These are phyloP conservation scores for Aspergillus neotritici DNA, from an alignment of 2,329 filamentous ascomycete species.

Conservation along the genomic window DNA sequence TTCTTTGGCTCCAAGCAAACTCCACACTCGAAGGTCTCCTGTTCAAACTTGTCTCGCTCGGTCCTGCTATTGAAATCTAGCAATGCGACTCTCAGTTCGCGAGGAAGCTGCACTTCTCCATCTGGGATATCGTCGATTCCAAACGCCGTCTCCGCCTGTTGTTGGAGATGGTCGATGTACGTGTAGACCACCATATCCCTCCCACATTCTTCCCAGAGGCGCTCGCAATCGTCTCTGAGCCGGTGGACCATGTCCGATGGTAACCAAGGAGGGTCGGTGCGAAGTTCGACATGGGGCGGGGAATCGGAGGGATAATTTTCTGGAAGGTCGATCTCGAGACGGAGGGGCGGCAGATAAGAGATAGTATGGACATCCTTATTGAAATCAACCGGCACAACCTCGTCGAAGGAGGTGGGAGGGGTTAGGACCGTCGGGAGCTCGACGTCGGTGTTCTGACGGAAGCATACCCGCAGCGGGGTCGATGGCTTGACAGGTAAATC, in stretches of 20 bases:
- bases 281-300: constrained; percentile 48
- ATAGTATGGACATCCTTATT: constrained; percentile 42
- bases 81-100: constrained; percentile 59
- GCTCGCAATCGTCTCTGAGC: constrained; percentile 44
- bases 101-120: constrained; percentile 44
- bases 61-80: constrained; percentile 73
- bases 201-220: constrained; percentile 57
- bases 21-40: constrained; percentile 79
- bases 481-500: constrained; percentile 53
- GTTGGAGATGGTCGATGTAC: constrained; percentile 57
- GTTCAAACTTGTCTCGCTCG: constrained; percentile 69
- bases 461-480: constrained; percentile 46
- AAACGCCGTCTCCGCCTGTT: constrained; percentile 52
- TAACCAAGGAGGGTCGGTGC: constrained; percentile 50
- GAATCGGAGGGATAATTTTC: constrained; percentile 50
- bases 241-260: constrained; percentile 39
- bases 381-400: constrained; percentile 11
- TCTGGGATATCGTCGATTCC: constrained; percentile 39
- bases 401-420: constrained; percentile 37
- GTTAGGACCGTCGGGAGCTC: constrained; percentile 32
- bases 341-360: constrained; percentile 53
- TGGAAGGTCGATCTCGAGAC: constrained; percentile 49
- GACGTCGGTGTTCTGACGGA: constrained; percentile 33
- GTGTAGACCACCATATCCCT: constrained; percentile 52
- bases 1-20: constrained; percentile 92